phyloP scores from a whole-genome alignment of 1,139 yeast genomes.

The Saccharomyces hybrid region DNA sequence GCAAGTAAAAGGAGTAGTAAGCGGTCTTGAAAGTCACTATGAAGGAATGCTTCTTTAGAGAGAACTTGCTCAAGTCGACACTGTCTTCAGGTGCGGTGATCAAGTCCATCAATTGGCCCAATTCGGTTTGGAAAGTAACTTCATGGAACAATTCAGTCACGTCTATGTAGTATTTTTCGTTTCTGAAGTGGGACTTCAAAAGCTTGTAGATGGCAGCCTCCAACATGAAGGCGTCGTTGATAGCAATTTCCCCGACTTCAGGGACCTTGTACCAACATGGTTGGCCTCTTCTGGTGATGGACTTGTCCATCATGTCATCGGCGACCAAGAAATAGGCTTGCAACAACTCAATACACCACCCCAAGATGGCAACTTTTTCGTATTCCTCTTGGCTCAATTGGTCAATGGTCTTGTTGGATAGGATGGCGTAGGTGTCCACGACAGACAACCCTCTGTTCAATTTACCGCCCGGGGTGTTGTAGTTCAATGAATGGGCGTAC shows the following conservation, averaged over 20 bases:
- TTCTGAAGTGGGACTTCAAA: conserved; percentile 79
- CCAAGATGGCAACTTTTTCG: conserved; percentile 77
- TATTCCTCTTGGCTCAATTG: conserved; percentile 63
- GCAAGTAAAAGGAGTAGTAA: conserved; percentile 92
- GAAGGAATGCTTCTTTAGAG: conserved; percentile 84
- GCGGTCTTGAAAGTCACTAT: conserved; percentile 97
- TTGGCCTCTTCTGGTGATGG: conserved; percentile 96
- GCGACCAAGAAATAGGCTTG: conserved; percentile 97
- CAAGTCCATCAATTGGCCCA: conserved; percentile 91
- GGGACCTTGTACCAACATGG: conserved; percentile 91
- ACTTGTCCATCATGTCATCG: conserved; percentile 97
- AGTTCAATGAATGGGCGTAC: conserved; percentile 66
- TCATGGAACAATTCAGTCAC: conserved; percentile 87
- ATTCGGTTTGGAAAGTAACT: conserved; percentile 93
- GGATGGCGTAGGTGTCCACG: conserved; percentile 79
- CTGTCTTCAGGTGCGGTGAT: conserved; percentile 95
- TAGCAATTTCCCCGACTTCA: conserved; percentile 84
- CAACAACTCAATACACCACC: conserved; percentile 91
- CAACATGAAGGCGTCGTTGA: conserved; percentile 94
- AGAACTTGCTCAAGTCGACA: conserved; percentile 81
- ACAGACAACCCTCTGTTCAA: conserved; percentile 94
- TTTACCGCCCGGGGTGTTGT: conserved; percentile 96
- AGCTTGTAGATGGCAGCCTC: conserved; percentile 90
- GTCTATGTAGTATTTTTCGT: conserved; percentile 78
- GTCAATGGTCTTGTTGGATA: conserved; percentile 53